A percentile compares a stretch with the other conserved stretches of the same genome.
Evolutionary conservation across 139 green algal genomes (phyloP).

Genomic region (Tetradesmus lagerheimii): DNA sequence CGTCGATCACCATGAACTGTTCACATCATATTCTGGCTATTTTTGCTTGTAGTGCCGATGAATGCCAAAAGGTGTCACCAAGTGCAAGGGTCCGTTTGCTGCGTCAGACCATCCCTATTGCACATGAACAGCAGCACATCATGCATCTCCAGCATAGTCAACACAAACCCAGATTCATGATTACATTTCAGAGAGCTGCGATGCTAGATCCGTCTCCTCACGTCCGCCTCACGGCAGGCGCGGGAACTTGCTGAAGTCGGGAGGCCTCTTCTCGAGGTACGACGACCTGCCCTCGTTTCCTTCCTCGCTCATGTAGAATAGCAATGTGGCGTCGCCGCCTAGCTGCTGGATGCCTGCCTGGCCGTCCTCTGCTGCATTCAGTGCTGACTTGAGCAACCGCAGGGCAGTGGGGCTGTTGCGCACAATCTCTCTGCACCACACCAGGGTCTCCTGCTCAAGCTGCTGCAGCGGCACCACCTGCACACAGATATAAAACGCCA

Average conservation of each 20-base stretch:
- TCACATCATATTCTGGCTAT: no score
- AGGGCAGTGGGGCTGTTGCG: constrained; percentile 95
- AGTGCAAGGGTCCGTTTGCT: background rate
- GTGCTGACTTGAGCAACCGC: constrained; percentile 90
- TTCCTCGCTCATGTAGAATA: constrained; percentile 97
- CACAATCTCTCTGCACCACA: constrained; percentile 97
- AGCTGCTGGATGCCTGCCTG: constrained; percentile 96
- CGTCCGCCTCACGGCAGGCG: constrained; percentile 78
- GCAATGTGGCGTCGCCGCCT: constrained; percentile 93
- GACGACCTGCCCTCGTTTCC: constrained; percentile 91
- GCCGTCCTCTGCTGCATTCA: constrained; percentile 98
- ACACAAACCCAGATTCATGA: no score
- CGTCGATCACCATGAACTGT: background rate
- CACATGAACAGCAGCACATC: no score
- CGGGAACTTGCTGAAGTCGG: constrained; percentile 94
- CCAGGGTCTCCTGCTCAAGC: constrained; percentile 92
- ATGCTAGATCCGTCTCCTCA: background rate
- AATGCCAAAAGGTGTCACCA: background rate
- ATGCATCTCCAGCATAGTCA: no score
- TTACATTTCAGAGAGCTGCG: background rate
- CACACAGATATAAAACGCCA: background rate
- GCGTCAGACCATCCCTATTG: background rate
- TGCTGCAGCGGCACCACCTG: constrained; percentile 90
- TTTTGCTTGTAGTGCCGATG: no score
- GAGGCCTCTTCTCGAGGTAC: constrained; percentile 89